A percentile compares a stretch with the other conserved stretches of the same genome.
These are phyloP conservation scores for Cynanchum wilfordii DNA, from an alignment of 257 asterid species.

Conservation along the genomic window DNA sequence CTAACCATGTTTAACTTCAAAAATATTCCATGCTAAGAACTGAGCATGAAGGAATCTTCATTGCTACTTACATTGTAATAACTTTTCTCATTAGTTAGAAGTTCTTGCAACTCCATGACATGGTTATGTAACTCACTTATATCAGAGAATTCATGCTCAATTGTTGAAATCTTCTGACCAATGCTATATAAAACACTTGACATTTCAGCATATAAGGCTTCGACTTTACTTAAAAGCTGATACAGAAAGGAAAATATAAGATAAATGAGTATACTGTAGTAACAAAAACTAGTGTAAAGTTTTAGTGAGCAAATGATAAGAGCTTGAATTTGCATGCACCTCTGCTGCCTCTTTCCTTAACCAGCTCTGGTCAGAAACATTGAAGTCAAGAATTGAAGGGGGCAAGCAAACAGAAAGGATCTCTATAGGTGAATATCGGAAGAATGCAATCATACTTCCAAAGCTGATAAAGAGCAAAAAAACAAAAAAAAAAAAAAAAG, in stretches of 20 bases:
- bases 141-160: conserved; percentile 44
- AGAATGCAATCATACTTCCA: conserved; percentile 87
- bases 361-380: conserved; percentile 61
- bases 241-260: conserved; percentile 19
- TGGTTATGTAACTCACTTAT: conserved; percentile 44
- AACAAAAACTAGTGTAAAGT: not conserved
- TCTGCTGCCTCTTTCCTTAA: conserved; percentile 59
- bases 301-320: not conserved
- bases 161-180: conserved; percentile 42
- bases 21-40: not conserved
- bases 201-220: conserved; percentile 57
- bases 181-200: conserved; percentile 48
- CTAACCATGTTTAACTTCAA: not conserved
- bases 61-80: conserved; percentile 50
- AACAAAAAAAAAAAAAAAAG: not conserved
- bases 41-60: not conserved
- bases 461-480: conserved; percentile 40
- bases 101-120: conserved; percentile 47
- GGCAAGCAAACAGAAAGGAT: conserved; percentile 79
- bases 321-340: conserved; percentile 34
- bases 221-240: conserved; percentile 71
- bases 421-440: conserved; percentile 78
- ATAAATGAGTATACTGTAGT: conserved; percentile 1
- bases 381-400: conserved; percentile 69
- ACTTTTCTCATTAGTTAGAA: conserved; percentile 47